Conservation (phyloP, 2,329 filamentous ascomycete species). For the Cladophialophora psammophila region DNA sequence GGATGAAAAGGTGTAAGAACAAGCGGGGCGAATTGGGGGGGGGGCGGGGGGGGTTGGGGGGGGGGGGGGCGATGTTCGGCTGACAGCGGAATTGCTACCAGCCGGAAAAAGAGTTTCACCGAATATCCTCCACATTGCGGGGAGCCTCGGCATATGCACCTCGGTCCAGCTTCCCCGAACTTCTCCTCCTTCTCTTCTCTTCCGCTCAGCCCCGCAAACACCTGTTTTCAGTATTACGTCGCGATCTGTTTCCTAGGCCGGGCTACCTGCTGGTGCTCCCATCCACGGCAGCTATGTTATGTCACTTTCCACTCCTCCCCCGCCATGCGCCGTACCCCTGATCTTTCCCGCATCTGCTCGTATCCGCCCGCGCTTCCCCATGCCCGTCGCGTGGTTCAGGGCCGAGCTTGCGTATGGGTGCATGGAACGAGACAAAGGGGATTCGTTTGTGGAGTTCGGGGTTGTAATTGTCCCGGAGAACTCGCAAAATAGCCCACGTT, state of each 20-base stretch:
- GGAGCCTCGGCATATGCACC: conserved; percentile 6
- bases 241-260: not conserved
- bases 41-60: too few relatives aligned
- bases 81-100: conserved; percentile 3
- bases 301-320: not conserved
- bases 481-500: conserved; percentile 5
- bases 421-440: not conserved
- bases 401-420: conserved; percentile 2
- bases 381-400: conserved; percentile 6
- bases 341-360: conserved; percentile 9
- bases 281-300: conserved; percentile 1
- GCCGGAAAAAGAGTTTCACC: not conserved
- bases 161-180: not conserved
- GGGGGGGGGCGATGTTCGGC: not conserved
- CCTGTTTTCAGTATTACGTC: not conserved
- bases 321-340: conserved; percentile 5
- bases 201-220: conserved; percentile 6
- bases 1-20: not conserved
- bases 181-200: not conserved
- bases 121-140: not conserved
- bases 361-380: conserved; percentile 2
- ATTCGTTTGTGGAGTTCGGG: conserved; percentile 23
- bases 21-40: not conserved
- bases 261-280: not conserved
- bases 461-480: conserved; percentile 6